Base-by-base conservation (phyloP, 1,284 basidiomycete species). In the Cystobasidiaceae sp. region DNA sequence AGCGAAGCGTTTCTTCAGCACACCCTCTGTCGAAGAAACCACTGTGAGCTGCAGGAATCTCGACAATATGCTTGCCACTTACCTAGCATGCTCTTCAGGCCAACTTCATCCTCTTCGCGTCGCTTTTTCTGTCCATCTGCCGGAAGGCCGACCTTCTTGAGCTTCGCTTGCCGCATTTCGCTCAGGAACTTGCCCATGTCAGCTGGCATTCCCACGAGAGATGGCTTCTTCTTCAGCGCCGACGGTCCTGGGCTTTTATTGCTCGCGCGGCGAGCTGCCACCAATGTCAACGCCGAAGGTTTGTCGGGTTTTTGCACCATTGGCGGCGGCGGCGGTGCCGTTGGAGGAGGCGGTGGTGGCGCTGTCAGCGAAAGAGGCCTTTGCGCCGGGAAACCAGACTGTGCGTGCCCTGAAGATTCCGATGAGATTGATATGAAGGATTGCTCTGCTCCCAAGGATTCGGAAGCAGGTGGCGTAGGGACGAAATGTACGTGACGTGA, bases 141-240 rank as follows among this genome's bases (percentile, higher is more conserved):
- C 23, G 60, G 60, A 37, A 62, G 15, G 25, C 60, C 60, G 6
- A 62, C 60, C 28, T 62, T 62, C 37, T 37, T 41, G 9, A 62
- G 60, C 39, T 54, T 62, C 23, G 60, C 41, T 34, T 44, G 52
- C 48, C 45, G 41, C 60, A 62, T 62, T 28, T 62, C 60, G 37
- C 30, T 54, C 37, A 62, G 27, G 41, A 62, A 62, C 30, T 62
- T 62, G 39, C 60, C 60, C 60, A 62, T 62, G 32, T 62, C 60
- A 30, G 48, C 60, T 8, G 58, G 58, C 58, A 60, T 60, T 21
- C 45, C 58, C 2, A 60, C n/a, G 3, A 25, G 19, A 0, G 58
- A 41, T 5, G 58, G 58, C 5, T 32, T 37, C 25, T 60, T 60
- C 45, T 50, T 60, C 17, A n/a, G n/a, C n/a, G 45, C 21, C n/a